These are phyloP conservation scores for Ammopiptanthus mongolicus DNA, from an alignment of 306 rosid genomes.

Conservation along the genomic window DNA sequence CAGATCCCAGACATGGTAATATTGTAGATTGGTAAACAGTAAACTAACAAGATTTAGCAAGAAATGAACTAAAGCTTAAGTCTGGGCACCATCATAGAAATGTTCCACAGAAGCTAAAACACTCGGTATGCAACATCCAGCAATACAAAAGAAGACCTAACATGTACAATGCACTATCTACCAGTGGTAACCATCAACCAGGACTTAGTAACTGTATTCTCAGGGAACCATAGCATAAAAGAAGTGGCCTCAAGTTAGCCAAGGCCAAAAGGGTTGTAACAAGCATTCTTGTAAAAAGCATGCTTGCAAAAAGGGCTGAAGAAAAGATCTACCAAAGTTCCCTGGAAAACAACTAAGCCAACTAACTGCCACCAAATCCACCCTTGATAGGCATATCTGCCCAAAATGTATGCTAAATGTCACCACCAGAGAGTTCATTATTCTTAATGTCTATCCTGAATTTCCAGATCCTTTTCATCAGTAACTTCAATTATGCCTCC, in stretches of 20 bases:
- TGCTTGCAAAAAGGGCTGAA: constrained; percentile 57
- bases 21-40: no score
- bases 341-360: constrained; percentile 61
- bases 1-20: no score
- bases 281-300: constrained; percentile 28
- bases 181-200: constrained; percentile 48
- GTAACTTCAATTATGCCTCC: no score
- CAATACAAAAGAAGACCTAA: constrained; percentile 32
- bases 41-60: neutral
- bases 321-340: constrained; percentile 39
- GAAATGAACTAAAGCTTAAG: constrained; percentile 19
- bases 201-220: constrained; percentile 52
- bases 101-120: constrained; percentile 36
- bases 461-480: constrained; percentile 17
- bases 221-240: constrained; percentile 52
- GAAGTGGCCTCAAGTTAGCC: constrained; percentile 33
- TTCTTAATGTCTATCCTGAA: constrained; percentile 10
- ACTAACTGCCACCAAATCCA: constrained; percentile 39
- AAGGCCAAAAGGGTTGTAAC: constrained; percentile 45
- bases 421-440: constrained; percentile 32
- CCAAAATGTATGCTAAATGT: constrained; percentile 50
- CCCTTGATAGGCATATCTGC: constrained; percentile 36
- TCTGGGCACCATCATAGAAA: constrained; percentile 17
- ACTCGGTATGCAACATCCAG: constrained; percentile 36
- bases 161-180: constrained; percentile 24